Evolutionary conservation across 2,329 filamentous ascomycete species (phyloP).

Genomic region (Ciborinia camelliae): DNA sequence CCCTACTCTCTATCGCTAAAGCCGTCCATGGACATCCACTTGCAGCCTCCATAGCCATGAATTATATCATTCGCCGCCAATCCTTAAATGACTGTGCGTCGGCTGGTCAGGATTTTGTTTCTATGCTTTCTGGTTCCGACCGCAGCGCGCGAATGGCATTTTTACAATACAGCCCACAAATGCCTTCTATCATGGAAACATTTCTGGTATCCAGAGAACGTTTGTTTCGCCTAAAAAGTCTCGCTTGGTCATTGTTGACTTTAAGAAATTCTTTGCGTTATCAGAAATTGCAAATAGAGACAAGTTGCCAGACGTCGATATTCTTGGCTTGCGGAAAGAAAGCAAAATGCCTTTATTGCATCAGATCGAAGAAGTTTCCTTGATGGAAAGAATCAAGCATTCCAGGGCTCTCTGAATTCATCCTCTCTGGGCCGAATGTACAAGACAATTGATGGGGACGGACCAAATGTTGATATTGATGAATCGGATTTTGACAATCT

Average conservation of each 20-base stretch:
- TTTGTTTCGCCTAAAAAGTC: not conserved
- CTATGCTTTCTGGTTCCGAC: not conserved
- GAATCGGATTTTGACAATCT: not conserved
- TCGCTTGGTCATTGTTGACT: slow-evolving; percentile 3
- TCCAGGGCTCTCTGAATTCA: not conserved
- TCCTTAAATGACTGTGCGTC: not conserved
- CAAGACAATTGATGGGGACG: slow-evolving; percentile 3
- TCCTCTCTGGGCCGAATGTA: slow-evolving; percentile 1
- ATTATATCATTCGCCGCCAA: not conserved
- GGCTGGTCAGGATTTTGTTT: not conserved
- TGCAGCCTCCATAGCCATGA: slow-evolving; percentile 9
- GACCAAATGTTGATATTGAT: not conserved
- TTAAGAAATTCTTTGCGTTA: not conserved
- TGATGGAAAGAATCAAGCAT: not conserved
- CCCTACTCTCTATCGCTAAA: not conserved
- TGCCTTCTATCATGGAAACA: slow-evolving; percentile 2
- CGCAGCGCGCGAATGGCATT: not conserved
- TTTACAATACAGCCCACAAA: not conserved
- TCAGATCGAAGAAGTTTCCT: slow-evolving; percentile 1
- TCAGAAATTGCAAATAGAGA: not conserved
- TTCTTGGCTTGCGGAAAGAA: not conserved
- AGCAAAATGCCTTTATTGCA: not conserved
- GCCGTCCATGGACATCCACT: not conserved
- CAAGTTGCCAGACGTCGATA: not conserved
- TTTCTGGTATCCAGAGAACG: slow-evolving; percentile 4